A percentile compares a stretch with the other conserved stretches of the same genome.
Conservation (phyloP, 805 yeast species). For the Naumovozyma castellii region DNA sequence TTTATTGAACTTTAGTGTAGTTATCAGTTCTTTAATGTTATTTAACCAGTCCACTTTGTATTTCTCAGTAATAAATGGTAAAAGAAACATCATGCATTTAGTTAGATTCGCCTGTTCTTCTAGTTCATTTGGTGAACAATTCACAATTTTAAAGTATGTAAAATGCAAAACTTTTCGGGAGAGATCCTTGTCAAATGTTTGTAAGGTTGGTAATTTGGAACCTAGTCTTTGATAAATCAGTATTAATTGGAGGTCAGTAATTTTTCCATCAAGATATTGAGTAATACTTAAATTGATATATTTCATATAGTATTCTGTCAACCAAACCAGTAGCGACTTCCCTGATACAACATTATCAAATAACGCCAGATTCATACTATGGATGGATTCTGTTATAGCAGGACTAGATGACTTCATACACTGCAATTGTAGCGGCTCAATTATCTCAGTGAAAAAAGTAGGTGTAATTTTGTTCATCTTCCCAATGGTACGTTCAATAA, state of each 20-base stretch:
- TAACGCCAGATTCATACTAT: slow-evolving; percentile 15
- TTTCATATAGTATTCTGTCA: slow-evolving; percentile 6
- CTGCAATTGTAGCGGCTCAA: slow-evolving; percentile 8
- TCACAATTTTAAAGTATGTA: slow-evolving; percentile 14
- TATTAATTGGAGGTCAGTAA: slow-evolving; percentile 16
- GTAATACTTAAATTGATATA: slow-evolving; percentile 12
- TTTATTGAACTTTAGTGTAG: slow-evolving; percentile 2
- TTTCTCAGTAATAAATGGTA: slow-evolving; percentile 10
- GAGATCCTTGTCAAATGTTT: slow-evolving; percentile 10
- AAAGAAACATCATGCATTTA: slow-evolving; percentile 17
- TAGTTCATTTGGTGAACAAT: slow-evolving; percentile 3
- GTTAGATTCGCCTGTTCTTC: slow-evolving; percentile 10
- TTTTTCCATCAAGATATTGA: slow-evolving; percentile 8
- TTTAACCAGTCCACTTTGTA: slow-evolving; percentile 19
- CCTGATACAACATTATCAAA: slow-evolving; percentile 6
- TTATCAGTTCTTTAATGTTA: slow-evolving; percentile 15
- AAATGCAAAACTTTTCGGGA: slow-evolving; percentile 14
- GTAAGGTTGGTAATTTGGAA: slow-evolving; percentile 7
- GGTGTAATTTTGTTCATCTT: slow-evolving; percentile 1
- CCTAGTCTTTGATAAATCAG: slow-evolving; percentile 14
- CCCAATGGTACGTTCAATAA: slow-evolving; percentile 15
- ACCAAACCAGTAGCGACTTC: slow-evolving; percentile 11
- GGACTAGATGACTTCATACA: slow-evolving; percentile 5
- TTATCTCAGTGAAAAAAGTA: slow-evolving; percentile 4
- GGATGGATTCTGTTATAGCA: slow-evolving; percentile 17